A percentile compares a stretch with the other conserved stretches of the same genome.
phyloP scores from a whole-genome alignment of 345 rosid genomes.

The Euphorbia lathyris region DNA sequence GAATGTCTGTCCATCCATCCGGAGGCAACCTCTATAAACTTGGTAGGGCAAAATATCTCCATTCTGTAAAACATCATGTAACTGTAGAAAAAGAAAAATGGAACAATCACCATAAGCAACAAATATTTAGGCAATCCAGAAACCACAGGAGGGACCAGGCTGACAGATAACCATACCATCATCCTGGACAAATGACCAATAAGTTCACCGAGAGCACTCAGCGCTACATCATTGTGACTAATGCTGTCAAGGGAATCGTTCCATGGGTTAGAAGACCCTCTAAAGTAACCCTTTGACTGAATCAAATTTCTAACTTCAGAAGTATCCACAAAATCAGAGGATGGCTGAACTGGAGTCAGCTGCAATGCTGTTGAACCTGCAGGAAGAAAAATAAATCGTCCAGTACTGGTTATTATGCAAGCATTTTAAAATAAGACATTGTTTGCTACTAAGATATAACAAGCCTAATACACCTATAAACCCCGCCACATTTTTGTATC shows the following conservation, averaged over 20 bases:
- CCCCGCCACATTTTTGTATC: background rate
- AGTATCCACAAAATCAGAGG: constrained; percentile 49
- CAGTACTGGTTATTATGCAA: background rate
- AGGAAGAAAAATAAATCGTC: constrained; percentile 6
- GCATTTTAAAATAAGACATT: background rate
- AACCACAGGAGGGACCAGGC: constrained; percentile 1
- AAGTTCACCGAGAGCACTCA: constrained; percentile 80
- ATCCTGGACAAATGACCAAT: constrained; percentile 72
- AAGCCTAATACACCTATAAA: background rate
- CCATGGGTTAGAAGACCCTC: constrained; percentile 53
- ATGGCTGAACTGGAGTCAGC: constrained; percentile 50
- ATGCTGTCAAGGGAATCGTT: constrained; percentile 45
- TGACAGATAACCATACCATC: constrained; percentile 53
- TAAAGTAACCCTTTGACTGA: constrained; percentile 64
- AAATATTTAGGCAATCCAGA: background rate
- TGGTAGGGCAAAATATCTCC: constrained; percentile 82
- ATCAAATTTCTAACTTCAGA: constrained; percentile 62
- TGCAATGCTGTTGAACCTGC: constrained; percentile 60
- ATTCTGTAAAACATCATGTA: constrained; percentile 64
- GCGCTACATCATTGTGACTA: constrained; percentile 44
- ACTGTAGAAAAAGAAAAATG: constrained; percentile 34
- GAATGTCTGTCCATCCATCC: constrained; percentile 91
- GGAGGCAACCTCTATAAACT: constrained; percentile 76
- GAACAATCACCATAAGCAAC: constrained; percentile 16
- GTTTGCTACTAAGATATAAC: background rate